phyloP scores from a whole-genome alignment of 202 grass and related monocot species.

The Digitaria exilis region DNA sequence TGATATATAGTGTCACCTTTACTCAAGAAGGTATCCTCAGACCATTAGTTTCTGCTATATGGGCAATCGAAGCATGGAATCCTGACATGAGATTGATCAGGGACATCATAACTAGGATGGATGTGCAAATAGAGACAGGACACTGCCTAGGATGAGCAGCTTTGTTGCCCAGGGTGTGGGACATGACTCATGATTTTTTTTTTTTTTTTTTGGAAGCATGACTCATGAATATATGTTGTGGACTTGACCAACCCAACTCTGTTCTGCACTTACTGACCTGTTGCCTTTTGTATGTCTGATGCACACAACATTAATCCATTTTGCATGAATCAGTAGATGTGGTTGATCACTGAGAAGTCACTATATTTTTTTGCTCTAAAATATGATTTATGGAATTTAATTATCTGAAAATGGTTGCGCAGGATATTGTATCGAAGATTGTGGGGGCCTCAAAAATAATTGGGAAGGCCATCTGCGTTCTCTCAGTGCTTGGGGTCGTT shows the following conservation, averaged over 20 bases:
- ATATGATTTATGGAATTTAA: constrained; percentile 10
- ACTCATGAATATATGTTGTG: neutral
- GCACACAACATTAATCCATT: neutral
- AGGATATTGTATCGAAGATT: constrained; percentile 58
- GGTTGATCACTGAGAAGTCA: neutral
- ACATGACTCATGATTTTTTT: too few species aligned
- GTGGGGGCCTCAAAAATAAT: constrained; percentile 33
- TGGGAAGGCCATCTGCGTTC: constrained; percentile 46
- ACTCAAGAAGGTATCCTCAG: neutral
- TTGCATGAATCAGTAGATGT: neutral
- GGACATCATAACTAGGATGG: neutral
- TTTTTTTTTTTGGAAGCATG: neutral
- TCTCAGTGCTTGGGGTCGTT: constrained; percentile 48
- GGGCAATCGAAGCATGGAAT: neutral
- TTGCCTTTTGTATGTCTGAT: neutral
- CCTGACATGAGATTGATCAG: neutral
- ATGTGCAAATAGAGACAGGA: neutral
- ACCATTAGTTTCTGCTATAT: neutral
- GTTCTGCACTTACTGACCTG: neutral
- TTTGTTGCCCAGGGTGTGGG: neutral
- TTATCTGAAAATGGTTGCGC: constrained; percentile 15
- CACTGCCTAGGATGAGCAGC: neutral
- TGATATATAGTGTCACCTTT: neutral
- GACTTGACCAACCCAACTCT: neutral
- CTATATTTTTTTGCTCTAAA: neutral